Conservation (phyloP, 208 protist genomes). For the Crithidia brevicula region DNA sequence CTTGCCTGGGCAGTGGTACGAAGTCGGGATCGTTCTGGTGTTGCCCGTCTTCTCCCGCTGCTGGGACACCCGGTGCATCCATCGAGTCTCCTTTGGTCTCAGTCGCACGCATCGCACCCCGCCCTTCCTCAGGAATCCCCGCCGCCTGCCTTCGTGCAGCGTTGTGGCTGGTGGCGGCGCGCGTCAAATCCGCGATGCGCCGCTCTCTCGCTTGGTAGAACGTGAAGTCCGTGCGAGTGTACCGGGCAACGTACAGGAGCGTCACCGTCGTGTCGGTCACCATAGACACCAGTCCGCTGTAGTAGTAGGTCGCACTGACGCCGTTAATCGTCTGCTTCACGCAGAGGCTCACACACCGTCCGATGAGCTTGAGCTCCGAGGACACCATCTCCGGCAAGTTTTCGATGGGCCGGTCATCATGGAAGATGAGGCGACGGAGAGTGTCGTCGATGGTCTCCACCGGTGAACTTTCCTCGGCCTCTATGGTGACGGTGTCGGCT, state of each 20-base stretch:
- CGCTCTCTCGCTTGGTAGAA: slow-evolving; percentile 25
- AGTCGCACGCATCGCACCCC: no score
- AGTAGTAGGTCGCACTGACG: slow-evolving; percentile 46
- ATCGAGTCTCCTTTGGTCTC: not conserved
- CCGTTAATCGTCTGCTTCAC: slow-evolving; percentile 48
- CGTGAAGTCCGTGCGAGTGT: slow-evolving; percentile 58
- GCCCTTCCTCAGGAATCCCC: no score
- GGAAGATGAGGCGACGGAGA: slow-evolving; percentile 42
- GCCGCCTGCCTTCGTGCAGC: not conserved
- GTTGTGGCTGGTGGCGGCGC: not conserved
- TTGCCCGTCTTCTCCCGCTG: not conserved
- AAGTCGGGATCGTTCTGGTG: no score
- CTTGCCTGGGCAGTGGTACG: not conserved
- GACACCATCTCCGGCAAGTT: slow-evolving; percentile 58
- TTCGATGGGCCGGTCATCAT: slow-evolving; percentile 50
- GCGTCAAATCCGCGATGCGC: not conserved
- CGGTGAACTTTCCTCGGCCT: not conserved
- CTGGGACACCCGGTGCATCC: not conserved
- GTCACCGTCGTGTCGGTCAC: slow-evolving; percentile 66
- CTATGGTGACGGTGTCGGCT: slow-evolving; percentile 13
- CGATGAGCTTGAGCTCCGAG: slow-evolving; percentile 77
- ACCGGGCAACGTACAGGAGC: slow-evolving; percentile 64
- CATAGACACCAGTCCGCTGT: slow-evolving; percentile 64
- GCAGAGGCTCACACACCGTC: slow-evolving; percentile 62
- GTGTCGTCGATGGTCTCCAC: slow-evolving; percentile 32